Base-by-base conservation (phyloP, 441 rosid species). In the Euphorbia neoarborescens region DNA sequence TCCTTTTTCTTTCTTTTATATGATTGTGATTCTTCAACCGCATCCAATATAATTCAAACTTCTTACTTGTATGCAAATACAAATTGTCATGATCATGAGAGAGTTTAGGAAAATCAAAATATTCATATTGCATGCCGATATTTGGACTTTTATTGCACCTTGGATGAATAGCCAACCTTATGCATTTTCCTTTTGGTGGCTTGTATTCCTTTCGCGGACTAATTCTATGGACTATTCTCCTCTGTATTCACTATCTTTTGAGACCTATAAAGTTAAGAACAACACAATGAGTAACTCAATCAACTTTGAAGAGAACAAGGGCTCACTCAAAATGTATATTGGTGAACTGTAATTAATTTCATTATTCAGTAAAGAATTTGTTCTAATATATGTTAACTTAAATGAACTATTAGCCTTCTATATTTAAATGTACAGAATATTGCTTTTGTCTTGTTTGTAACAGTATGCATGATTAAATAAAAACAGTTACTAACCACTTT, bases 111-210 rank as follows among this genome's bases (percentile, higher is more conserved):
- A 65, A 59, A 65, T 65, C 53, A 53, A 73, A 64, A 15, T 35
- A 6, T 28, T 25, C 14, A 61, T 62, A 66, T 7, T 10, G 6
- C 20, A 12, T 10, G 17, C 27, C 30, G 68, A 34, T 37, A 22
- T 2, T 24, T 11, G 17, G 32, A 58, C 11, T 57, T 35, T 27
- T 27, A 57, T 13, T 51, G 46, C 69, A 77, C 82, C 77, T 77
- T 71, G 64, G 38, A 54, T 71, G 68, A 15, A 63, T 72, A 75
- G 50, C 98, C 96, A 73, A 88, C 92, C 71, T 93, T 97, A 58
- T 91, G 88, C 80, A 89, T 93, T 83, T 86, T 97, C 82, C 96
- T 82, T 78, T 93, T 93, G 72, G 94, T 81, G 56, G 95, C 87
- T 65, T 84, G 93, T 77, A 75, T 80, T 80, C 82, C 94, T 50